Evolutionary conservation across 805 yeast species (phyloP), one percentile per base, ranked within the genome.

Genomic region (Suhomyces sp.): DNA sequence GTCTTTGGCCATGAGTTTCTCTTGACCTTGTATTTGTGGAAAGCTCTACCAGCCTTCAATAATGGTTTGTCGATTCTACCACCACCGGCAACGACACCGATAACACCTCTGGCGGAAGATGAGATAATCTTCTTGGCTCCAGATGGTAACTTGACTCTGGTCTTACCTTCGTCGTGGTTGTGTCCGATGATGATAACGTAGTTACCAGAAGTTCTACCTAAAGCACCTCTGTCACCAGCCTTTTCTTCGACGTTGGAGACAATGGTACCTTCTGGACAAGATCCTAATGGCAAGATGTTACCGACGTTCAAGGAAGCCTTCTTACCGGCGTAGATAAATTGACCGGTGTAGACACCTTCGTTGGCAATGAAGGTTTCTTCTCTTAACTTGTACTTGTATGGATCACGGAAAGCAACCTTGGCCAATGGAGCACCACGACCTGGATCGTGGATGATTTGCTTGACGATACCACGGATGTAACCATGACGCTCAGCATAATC

Each of bases 371-470:
- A 93, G 71, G 93, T 93, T 83, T 93, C 98, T 80, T 89, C 96
- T 83, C 96, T 91, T 79, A 87, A 80, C 83, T 87, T 92, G 90
- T 87, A 93, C 84, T 83, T 89, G 96, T 93, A 93, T 80, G 99
- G 98, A 80, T 94, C 98, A 79, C 98, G 89, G 97, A 93, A 93
- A 65, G 82, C 92, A 79, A 93, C 97, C 84, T 89, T 56, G 98
- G 97, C 99, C 76, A 93, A 86, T 76, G 99, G 99, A 79, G 99
- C 99, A 85, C 99, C 99, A 81, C 99, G 87, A 79, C 99, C 99
- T 75, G 99, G 94, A 76, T 93, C 99, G 84, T 93, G 99, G 80
- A 94, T 83, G 80, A 93, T 94, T 80, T 88, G 93, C 87, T 92
- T 93, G 71, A 93, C 99, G 66, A 94, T 85, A 83, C 99, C 99